phyloP scores from a whole-genome alignment of 441 rosid genomes.

The Aquilaria agallochum region DNA sequence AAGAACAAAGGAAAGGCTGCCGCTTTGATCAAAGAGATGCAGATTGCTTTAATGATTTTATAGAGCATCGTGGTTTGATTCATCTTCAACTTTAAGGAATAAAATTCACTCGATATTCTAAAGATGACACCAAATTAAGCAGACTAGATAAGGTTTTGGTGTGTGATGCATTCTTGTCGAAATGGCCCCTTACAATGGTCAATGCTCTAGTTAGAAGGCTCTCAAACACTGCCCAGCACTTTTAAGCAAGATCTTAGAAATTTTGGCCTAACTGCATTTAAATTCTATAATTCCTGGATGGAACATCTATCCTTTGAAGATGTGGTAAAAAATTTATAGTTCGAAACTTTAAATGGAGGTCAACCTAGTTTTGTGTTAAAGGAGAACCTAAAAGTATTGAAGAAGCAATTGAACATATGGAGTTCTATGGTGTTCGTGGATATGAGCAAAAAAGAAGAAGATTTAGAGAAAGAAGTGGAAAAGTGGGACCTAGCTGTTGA shows the following conservation, averaged over 20 bases:
- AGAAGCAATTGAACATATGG: background rate
- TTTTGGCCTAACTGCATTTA: background rate
- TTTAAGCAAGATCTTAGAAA: background rate
- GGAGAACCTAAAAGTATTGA: background rate
- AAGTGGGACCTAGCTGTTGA: too few species aligned
- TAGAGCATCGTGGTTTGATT: too few species aligned
- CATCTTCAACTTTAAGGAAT: background rate
- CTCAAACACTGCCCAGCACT: background rate
- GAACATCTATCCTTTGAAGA: background rate
- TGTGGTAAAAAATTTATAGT: background rate
- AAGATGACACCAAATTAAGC: background rate
- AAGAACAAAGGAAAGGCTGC: background rate
- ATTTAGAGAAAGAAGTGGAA: too few species aligned
- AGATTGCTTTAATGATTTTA: background rate
- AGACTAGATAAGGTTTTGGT: background rate
- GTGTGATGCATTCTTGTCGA: background rate
- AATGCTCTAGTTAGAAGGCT: background rate
- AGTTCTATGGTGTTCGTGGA: too few species aligned
- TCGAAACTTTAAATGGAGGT: background rate
- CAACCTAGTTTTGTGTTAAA: background rate
- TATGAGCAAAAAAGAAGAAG: too few species aligned
- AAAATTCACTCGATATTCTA: background rate
- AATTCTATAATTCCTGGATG: background rate
- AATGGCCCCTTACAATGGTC: background rate
- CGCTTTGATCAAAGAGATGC: background rate